Conservation (phyloP, 148 eudicot genomes). For the Amaranthus palmeri region DNA sequence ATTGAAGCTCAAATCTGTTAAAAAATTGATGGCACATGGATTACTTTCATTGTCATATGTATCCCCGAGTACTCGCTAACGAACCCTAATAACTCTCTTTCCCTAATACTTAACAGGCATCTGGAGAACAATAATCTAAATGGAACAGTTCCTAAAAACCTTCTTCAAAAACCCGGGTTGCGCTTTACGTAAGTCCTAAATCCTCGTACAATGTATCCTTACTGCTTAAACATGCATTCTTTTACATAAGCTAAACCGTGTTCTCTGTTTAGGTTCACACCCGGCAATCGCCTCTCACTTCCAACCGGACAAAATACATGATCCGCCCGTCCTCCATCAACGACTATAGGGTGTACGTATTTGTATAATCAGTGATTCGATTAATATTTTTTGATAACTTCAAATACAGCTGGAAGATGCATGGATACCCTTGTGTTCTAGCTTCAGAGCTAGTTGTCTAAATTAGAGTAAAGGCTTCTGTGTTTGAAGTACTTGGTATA, state of each 20-base stretch:
- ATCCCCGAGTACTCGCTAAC: neutral
- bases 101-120: conserved; percentile 43
- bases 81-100: neutral
- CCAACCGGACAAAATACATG: conserved; percentile 38
- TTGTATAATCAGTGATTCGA: conserved; percentile 8
- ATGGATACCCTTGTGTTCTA: conserved; percentile 12
- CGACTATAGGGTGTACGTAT: conserved; percentile 17
- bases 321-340: conserved; percentile 10
- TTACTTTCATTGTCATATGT: neutral
- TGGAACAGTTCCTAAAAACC: conserved; percentile 66
- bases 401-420: conserved; percentile 20
- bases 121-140: conserved; percentile 65
- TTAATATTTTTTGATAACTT: conserved; percentile 19
- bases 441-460: conserved; percentile 14
- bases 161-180: conserved; percentile 52
- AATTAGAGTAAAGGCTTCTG: conserved; percentile 15
- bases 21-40: conserved; percentile 3
- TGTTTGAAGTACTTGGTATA: conserved; percentile 22
- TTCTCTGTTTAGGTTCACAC: conserved; percentile 40
- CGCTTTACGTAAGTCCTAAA: conserved; percentile 55
- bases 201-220: neutral
- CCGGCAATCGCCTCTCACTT: conserved; percentile 55
- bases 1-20: neutral
- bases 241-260: conserved; percentile 8
- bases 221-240: neutral